These are phyloP conservation scores for Syzygium syzygioides DNA, from an alignment of 441 rosid species.

Conservation along the genomic window DNA sequence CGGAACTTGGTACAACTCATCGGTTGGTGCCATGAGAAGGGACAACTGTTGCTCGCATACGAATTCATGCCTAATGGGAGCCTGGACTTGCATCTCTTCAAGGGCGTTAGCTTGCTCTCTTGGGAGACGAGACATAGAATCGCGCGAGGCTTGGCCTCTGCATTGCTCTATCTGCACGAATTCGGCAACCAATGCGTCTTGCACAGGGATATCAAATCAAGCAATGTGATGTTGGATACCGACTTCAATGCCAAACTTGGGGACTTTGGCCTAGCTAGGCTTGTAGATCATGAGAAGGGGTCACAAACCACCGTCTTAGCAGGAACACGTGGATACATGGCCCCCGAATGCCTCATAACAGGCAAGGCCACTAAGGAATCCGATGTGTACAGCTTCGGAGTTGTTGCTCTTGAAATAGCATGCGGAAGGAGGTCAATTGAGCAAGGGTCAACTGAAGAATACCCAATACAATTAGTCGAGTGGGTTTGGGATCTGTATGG, in stretches of 20 bases:
- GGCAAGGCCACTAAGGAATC: neutral
- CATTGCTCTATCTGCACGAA: neutral
- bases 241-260: slow-evolving; percentile 1
- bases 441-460: neutral
- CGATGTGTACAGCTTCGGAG: neutral
- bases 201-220: neutral
- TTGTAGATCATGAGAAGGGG: neutral
- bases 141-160: neutral
- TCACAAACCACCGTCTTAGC: neutral
- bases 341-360: neutral
- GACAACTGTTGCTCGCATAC: neutral
- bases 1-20: slow-evolving; percentile 1
- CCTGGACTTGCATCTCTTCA: slow-evolving; percentile 4
- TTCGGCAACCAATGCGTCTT: neutral
- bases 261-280: slow-evolving; percentile 3
- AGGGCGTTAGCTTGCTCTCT: neutral
- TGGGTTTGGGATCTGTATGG: slow-evolving; percentile 3
- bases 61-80: slow-evolving; percentile 3
- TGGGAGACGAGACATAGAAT: neutral
- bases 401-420: neutral
- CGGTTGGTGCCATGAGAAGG: slow-evolving; percentile 1
- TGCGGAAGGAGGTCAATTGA: neutral
- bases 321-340: neutral
- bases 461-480: neutral
- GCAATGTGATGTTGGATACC: slow-evolving; percentile 2